Conservation (phyloP, 805 yeast genomes). For the Starmera pachycereana region DNA sequence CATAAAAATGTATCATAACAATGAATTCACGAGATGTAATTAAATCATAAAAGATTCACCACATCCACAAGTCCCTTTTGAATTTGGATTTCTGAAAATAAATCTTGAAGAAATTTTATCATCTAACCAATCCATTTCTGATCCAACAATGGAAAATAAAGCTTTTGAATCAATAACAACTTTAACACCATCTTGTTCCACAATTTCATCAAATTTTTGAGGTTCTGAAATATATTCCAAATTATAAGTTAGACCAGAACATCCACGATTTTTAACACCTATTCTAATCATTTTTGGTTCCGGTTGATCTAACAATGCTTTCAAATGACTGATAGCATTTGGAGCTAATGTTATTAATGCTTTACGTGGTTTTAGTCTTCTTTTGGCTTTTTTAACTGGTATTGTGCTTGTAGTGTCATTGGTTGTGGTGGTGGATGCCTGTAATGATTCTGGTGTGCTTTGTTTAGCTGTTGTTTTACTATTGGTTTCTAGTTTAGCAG, state of each 20-base stretch:
- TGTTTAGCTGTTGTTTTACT: constrained; percentile 2
- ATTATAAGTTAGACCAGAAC: constrained; percentile 90
- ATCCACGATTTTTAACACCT: constrained; percentile 93
- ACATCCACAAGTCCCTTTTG: constrained; percentile 97
- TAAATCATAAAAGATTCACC: constrained; percentile 98
- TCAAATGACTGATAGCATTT: constrained; percentile 65
- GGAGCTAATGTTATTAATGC: constrained; percentile 79
- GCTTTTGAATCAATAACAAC: constrained; percentile 95
- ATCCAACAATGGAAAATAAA: constrained; percentile 87
- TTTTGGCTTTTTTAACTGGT: constrained; percentile 34
- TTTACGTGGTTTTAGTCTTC: constrained; percentile 76
- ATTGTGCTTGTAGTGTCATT: constrained; percentile 11
- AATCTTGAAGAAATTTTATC: constrained; percentile 84
- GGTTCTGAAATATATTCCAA: constrained; percentile 83
- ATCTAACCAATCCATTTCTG: constrained; percentile 98
- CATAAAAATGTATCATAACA: no score
- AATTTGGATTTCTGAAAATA: constrained; percentile 90
- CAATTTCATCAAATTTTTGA: constrained; percentile 91
- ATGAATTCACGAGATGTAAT: background rate
- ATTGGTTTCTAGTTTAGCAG: constrained; percentile 6
- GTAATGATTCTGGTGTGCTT: constrained; percentile 4
- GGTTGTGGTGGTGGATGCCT: constrained; percentile 13
- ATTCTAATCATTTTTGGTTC: constrained; percentile 83
- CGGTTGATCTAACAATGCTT: constrained; percentile 62
- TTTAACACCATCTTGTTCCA: constrained; percentile 88